Base-by-base conservation (phyloP, 108 stramenopile genomes). In the Nitzschia palea region DNA sequence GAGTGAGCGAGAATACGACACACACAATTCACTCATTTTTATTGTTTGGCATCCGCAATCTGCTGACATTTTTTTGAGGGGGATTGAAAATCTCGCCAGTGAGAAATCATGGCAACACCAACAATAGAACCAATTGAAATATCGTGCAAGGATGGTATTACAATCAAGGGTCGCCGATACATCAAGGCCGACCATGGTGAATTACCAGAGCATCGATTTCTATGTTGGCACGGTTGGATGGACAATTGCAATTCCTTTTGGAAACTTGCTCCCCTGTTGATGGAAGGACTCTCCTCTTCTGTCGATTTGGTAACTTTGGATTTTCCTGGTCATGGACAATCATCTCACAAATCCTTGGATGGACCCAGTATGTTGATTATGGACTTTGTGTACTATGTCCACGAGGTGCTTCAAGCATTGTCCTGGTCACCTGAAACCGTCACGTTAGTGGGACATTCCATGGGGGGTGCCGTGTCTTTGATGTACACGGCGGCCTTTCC, bases 401-500 rank as follows among this genome's bases (percentile, higher is more conserved):
- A 74, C 20, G 87, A 88, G 27, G 67, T 44, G 12, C 25, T 86
- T 1, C 74, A 80, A 40, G 62, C 63, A 17, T 51, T 86, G 27
- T 33, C 65, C 23, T 88, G 87, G 87, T 48, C 65, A 18, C 50
- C 30, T 14, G 42, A 67, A 31, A 35, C 29, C 32, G 61, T 88
- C n/a, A 79, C 58, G 10, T 29, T 92, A 6, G 66, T 92, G 28
- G 90, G 90, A 27, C 90, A 92, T 68, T 82, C 80, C 54, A 92
- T 92, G 90, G 90, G 90, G 55, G 82, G 84, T 2, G 86, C 80
- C 0, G 71, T 92, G 23, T 32, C 79, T 3, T 34, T 77, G 3
- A 60, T 88, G 33, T 82, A 83, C 26, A 73, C 82, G 0, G 86
- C 90, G 3, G 76, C 86, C 45, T 92, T 88, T 77, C 86, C 89